Conservation (phyloP, 371 early-diverging fungal genomes). For the Apophysomyces ossiformis region DNA sequence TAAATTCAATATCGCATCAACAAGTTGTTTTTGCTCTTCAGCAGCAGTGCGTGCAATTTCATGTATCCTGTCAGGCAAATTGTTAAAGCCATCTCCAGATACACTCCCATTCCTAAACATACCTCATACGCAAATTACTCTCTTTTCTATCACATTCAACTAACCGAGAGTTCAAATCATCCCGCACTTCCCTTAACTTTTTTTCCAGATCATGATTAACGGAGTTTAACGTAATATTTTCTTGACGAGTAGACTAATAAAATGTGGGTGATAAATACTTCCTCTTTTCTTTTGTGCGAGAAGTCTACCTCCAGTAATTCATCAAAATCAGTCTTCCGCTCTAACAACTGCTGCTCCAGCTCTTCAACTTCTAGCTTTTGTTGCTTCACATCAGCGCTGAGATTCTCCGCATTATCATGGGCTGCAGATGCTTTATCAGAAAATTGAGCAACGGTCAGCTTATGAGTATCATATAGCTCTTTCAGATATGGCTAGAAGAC, state of each 20-base stretch:
- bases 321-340: background rate
- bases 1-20: background rate
- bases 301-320: background rate
- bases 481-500: background rate
- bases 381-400: background rate
- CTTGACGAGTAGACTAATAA: background rate
- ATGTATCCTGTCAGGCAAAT: background rate
- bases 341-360: background rate
- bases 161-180: background rate
- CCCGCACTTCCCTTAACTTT: background rate
- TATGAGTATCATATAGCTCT: background rate
- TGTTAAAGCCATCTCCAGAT: background rate
- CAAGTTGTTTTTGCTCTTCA: background rate
- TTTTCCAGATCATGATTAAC: background rate
- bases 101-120: background rate
- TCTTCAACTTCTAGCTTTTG: background rate
- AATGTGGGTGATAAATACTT: background rate
- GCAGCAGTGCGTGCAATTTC: background rate
- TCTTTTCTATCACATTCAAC: conserved; percentile 1
- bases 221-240: background rate
- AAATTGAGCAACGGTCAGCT: background rate
- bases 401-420: background rate
- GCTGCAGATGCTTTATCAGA: background rate
- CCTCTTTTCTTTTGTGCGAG: background rate
- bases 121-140: background rate